Percentiles rank a stretch among this genome's conserved stretches.
Conservation (phyloP, 2,329 filamentous ascomycete species). For the Colletotrichum abscissum region DNA sequence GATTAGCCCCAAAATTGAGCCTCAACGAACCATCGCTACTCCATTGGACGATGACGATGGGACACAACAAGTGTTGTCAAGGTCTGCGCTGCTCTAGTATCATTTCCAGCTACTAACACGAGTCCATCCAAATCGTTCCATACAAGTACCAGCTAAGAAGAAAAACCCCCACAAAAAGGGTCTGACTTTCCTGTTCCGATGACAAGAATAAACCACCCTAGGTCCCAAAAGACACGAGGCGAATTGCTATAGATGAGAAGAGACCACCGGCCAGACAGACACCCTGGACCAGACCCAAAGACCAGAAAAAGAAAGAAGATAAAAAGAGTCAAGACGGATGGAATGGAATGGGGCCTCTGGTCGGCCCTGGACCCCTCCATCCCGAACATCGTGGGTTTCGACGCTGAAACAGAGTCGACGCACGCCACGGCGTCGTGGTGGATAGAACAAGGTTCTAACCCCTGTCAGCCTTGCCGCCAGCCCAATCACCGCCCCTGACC, state of each 20-base stretch:
- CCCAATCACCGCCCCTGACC: slow-evolving; percentile 44
- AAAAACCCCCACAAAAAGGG: neutral
- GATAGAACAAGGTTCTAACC: slow-evolving; percentile 30
- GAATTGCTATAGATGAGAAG: neutral
- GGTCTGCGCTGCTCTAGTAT: neutral
- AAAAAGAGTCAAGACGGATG: neutral
- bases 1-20: neutral
- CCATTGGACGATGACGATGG: neutral
- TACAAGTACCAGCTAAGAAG: neutral
- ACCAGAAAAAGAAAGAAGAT: neutral
- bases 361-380: slow-evolving; percentile 39
- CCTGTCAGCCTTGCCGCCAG: slow-evolving; percentile 47
- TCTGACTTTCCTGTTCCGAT: slow-evolving; percentile 6
- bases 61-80: neutral
- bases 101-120: neutral
- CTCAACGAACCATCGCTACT: neutral
- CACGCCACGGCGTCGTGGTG: slow-evolving; percentile 38
- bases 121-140: neutral
- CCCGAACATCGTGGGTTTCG: slow-evolving; percentile 59
- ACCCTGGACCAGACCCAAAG: neutral
- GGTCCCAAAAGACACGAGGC: neutral
- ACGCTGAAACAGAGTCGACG: slow-evolving; percentile 51
- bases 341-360: slow-evolving; percentile 2
- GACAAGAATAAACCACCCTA: neutral
- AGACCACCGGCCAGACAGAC: neutral